Conservation (phyloP, 768 basidiomycete species). For the Dendrothele bispora region DNA sequence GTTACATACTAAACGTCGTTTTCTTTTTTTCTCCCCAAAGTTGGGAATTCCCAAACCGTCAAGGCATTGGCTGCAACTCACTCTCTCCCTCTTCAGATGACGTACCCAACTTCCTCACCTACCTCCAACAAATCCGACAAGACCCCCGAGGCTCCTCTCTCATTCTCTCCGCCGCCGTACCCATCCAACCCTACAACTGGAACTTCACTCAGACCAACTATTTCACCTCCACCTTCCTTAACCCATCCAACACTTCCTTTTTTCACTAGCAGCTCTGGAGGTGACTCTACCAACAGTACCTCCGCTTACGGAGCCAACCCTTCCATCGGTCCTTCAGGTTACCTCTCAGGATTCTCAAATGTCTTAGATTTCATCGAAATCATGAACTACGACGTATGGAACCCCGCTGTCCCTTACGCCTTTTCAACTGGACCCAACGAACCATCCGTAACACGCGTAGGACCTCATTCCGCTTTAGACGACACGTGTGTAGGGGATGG, state of each 20-base stretch:
- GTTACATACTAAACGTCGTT: neutral
- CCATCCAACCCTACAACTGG: constrained; percentile 42
- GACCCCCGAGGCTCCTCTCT: constrained; percentile 50
- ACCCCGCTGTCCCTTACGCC: constrained; percentile 33
- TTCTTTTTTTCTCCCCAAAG: constrained; percentile 25
- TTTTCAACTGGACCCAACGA: no score
- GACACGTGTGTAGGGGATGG: constrained; percentile 67
- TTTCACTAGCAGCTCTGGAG: no score
- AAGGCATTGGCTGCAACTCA: constrained; percentile 71
- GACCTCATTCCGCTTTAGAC: constrained; percentile 82
- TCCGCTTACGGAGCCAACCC: constrained; percentile 53
- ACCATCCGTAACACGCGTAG: constrained; percentile 80
- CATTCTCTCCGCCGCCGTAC: constrained; percentile 53
- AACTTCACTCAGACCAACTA: no score
- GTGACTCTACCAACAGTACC: no score
- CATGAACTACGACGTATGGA: constrained; percentile 57
- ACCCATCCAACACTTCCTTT: no score
- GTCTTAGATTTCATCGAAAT: constrained; percentile 56
- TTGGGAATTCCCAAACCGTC: constrained; percentile 81
- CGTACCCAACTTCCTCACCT: constrained; percentile 72
- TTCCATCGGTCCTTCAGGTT: constrained; percentile 58
- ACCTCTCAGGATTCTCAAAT: constrained; percentile 72
- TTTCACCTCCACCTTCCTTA: no score
- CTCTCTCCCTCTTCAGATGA: constrained; percentile 51
- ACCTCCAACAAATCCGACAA: constrained; percentile 67